Conservation (phyloP, 2,329 filamentous ascomycete genomes). For the Sporothrix sp. region DNA sequence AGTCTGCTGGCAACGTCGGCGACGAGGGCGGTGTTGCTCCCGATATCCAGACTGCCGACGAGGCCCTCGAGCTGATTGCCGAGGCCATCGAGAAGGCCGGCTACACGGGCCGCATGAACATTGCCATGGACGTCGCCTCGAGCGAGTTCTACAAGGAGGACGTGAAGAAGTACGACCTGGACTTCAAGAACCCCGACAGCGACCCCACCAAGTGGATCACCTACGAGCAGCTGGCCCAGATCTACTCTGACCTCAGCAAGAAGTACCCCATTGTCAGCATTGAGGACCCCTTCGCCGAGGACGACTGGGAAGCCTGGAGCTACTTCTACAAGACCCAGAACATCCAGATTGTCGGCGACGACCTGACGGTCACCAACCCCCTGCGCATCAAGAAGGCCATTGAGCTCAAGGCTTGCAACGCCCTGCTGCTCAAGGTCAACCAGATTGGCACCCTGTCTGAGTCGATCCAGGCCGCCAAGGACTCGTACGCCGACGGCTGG, state of each 20-base stretch:
- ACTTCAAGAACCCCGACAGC: constrained; percentile 99
- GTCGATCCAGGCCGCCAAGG: constrained; percentile 98
- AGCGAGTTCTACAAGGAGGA: constrained; percentile 99
- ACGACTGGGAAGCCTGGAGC: constrained; percentile 99
- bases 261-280: constrained; percentile 99
- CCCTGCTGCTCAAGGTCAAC: constrained; percentile 98
- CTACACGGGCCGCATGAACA: constrained; percentile 93
- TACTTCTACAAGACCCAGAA: constrained; percentile 99
- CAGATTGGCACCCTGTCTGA: constrained; percentile 98
- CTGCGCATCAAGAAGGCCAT: constrained; percentile 99
- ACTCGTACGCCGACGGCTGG: constrained; percentile 91
- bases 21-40: constrained; percentile 99
- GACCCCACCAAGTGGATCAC: constrained; percentile 97
- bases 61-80: constrained; percentile 93
- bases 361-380: constrained; percentile 98
- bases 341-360: constrained; percentile 97
- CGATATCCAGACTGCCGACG: constrained; percentile 93
- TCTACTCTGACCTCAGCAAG: constrained; percentile 77
- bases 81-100: constrained; percentile 90
- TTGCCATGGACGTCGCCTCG: constrained; percentile 98
- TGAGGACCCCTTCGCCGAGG: constrained; percentile 98
- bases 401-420: constrained; percentile 97
- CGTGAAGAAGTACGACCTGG: constrained; percentile 98
- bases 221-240: constrained; percentile 89
- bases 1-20: constrained; percentile 96